Evolutionary conservation across 176 grass and related monocot genomes (phyloP).

Genomic region (Zoysia japonica): DNA sequence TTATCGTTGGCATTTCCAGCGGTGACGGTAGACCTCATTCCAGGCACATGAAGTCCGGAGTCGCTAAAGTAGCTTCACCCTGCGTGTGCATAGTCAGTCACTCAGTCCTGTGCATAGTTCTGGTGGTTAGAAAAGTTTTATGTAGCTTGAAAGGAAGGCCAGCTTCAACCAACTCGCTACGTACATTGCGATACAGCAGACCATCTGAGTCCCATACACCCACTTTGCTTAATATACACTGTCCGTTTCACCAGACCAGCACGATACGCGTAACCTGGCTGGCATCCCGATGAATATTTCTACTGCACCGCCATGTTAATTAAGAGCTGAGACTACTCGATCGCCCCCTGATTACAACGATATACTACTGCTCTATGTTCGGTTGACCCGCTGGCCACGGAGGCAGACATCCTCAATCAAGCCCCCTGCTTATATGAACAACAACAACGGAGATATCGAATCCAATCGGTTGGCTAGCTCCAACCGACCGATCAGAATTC

Average conservation of each 20-base stretch:
- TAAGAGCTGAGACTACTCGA: background rate
- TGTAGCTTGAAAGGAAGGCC: slow-evolving; percentile 36
- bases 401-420: slow-evolving; percentile 10
- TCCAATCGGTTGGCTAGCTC: background rate
- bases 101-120: background rate
- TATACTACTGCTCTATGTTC: background rate
- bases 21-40: background rate
- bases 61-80: background rate
- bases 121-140: background rate
- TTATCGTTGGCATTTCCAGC: background rate
- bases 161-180: slow-evolving; percentile 15
- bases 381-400: background rate
- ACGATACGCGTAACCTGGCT: background rate
- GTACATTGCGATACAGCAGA: slow-evolving; percentile 16
- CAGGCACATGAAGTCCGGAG: background rate
- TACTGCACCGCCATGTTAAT: background rate
- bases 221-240: background rate
- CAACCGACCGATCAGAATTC: background rate
- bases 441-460: too few species aligned
- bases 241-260: background rate
- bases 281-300: background rate
- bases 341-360: background rate
- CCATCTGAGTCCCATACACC: background rate
- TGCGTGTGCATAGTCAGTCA: background rate
- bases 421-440: too few species aligned